A percentile compares a stretch with the other conserved stretches of the same genome.
Conservation (phyloP, 345 rosid species). For the Passiflora organensis region DNA sequence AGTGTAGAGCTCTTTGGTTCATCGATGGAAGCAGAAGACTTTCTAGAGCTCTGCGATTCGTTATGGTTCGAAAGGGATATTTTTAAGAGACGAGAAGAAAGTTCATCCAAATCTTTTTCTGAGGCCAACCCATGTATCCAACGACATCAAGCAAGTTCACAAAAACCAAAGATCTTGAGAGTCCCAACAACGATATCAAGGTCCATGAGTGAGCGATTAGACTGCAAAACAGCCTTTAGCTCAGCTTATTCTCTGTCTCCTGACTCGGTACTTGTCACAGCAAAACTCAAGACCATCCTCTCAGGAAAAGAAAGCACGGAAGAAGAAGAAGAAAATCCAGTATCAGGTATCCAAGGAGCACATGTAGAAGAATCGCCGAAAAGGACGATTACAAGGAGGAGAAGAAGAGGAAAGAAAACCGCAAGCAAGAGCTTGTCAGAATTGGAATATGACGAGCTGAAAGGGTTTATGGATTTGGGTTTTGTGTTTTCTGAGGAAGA, state of each 20-base stretch:
- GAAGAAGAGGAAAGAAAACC: constrained; percentile 27
- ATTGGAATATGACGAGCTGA: constrained; percentile 69
- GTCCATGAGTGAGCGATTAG: constrained; percentile 53
- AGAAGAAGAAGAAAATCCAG: constrained; percentile 4
- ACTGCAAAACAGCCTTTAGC: constrained; percentile 26
- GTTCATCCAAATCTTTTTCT: constrained; percentile 11
- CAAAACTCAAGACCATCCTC: constrained; percentile 30
- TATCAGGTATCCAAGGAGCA: too few species aligned
- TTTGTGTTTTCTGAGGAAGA: constrained; percentile 81
- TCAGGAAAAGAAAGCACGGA: constrained; percentile 37
- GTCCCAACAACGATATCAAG: constrained; percentile 27
- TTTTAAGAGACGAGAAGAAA: constrained; percentile 28
- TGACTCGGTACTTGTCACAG: constrained; percentile 42
- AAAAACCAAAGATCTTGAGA: too few species aligned
- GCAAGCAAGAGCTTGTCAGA: constrained; percentile 56
- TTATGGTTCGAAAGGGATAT: constrained; percentile 46
- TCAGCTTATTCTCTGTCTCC: constrained; percentile 30
- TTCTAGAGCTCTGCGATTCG: constrained; percentile 40
- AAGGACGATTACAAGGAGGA: constrained; percentile 3
- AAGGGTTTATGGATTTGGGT: constrained; percentile 90
- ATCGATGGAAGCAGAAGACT: constrained; percentile 29
- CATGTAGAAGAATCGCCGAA: too few species aligned
- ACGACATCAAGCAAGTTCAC: constrained; percentile 18
- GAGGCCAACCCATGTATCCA: constrained; percentile 18
- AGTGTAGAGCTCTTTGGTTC: too few species aligned